Conservation (phyloP, 192 early-diverging fungal genomes). For the Podila minutissima region DNA sequence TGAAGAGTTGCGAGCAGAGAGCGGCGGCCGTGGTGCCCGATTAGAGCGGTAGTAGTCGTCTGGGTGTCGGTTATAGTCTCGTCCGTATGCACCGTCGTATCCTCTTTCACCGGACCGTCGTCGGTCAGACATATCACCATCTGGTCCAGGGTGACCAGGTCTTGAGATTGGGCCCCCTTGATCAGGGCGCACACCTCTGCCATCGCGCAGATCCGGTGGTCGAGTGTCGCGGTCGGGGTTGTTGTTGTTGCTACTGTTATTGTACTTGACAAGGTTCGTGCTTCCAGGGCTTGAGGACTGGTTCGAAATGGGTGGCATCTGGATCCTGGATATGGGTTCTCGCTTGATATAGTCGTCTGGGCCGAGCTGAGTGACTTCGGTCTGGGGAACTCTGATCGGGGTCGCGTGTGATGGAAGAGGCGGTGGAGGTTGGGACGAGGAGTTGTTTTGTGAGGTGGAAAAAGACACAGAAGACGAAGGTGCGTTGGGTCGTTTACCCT, state of each 20-base stretch:
- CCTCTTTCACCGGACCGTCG: background rate
- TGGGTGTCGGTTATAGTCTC: background rate
- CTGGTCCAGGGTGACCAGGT: background rate
- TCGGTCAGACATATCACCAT: background rate
- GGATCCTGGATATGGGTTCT: conserved; percentile 2
- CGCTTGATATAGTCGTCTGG: conserved; percentile 5
- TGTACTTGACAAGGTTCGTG: background rate
- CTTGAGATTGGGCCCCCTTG: background rate
- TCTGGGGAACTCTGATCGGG: background rate
- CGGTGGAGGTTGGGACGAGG: background rate
- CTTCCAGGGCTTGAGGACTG: background rate
- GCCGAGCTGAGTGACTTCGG: conserved; percentile 4
- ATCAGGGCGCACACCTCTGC: no score
- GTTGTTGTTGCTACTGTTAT: background rate
- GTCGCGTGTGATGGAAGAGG: background rate
- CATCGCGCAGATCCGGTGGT: no score
- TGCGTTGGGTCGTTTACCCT: background rate
- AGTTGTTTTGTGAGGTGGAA: background rate
- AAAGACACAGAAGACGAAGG: background rate
- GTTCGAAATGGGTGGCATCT: background rate
- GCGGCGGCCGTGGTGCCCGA: background rate
- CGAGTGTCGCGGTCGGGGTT: no score
- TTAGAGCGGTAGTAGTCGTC: background rate
- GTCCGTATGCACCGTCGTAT: background rate
- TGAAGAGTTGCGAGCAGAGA: background rate